Evolutionary conservation across 2,329 filamentous ascomycete species (phyloP).

Genomic region (Neonectria ditissima): DNA sequence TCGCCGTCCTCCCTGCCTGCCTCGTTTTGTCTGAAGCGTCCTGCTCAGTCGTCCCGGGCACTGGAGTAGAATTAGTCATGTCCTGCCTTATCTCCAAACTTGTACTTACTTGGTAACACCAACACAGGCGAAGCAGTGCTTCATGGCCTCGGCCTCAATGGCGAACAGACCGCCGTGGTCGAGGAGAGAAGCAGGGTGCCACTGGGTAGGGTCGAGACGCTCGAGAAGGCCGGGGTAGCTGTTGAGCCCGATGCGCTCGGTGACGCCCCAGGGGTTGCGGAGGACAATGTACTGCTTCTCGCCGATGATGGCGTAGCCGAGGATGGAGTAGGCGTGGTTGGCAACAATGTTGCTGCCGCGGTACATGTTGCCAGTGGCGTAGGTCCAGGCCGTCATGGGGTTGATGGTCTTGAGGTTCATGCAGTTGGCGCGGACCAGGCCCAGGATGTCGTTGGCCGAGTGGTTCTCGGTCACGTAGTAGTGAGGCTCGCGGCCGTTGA

Average conservation of each 20-base stretch:
- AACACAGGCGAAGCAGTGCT: slow-evolving; percentile 51
- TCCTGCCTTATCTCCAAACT: background rate
- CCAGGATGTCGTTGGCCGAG: slow-evolving; percentile 50
- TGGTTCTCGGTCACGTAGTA: slow-evolving; percentile 52
- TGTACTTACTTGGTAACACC: slow-evolving; percentile 48
- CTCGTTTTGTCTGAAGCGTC: background rate
- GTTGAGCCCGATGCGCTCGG: slow-evolving; percentile 55
- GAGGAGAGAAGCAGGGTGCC: slow-evolving; percentile 52
- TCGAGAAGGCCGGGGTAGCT: slow-evolving; percentile 55
- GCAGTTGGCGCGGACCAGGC: slow-evolving; percentile 53
- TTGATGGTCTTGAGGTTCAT: slow-evolving; percentile 58
- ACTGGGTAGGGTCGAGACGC: slow-evolving; percentile 52
- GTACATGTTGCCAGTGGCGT: slow-evolving; percentile 53
- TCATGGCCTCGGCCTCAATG: slow-evolving; percentile 51
- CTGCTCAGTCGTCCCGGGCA: background rate
- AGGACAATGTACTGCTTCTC: slow-evolving; percentile 56
- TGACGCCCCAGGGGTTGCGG: slow-evolving; percentile 59
- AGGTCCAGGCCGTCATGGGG: slow-evolving; percentile 56
- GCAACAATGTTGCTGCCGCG: slow-evolving; percentile 57
- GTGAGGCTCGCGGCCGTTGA: slow-evolving; percentile 53
- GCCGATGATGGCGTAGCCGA: slow-evolving; percentile 52
- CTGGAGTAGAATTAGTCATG: background rate
- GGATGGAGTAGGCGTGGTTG: slow-evolving; percentile 59
- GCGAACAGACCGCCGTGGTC: slow-evolving; percentile 54
- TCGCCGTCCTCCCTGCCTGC: background rate